Evolutionary conservation across 2,329 filamentous ascomycete species (phyloP).

Genomic region (Blastomyces percursus): DNA sequence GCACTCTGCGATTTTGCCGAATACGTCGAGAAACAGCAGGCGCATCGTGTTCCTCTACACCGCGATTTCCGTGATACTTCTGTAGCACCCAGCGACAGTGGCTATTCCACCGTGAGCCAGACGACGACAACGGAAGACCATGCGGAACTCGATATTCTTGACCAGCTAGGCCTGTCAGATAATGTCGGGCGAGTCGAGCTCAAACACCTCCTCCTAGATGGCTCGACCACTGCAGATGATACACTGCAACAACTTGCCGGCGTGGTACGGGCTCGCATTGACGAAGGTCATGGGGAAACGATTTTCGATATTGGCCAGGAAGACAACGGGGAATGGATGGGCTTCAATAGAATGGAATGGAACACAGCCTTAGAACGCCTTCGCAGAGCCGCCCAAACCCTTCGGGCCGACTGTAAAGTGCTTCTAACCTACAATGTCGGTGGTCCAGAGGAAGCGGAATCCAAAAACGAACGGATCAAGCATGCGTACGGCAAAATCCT

Average conservation of each 20-base stretch:
- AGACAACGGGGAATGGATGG: conserved; percentile 77
- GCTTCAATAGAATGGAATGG: conserved; percentile 64
- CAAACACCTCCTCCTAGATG: conserved; percentile 61
- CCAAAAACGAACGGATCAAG: conserved; percentile 54
- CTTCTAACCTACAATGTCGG: conserved; percentile 87
- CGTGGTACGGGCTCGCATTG: conserved; percentile 56
- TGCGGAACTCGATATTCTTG: conserved; percentile 82
- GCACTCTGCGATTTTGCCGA: conserved; percentile 94
- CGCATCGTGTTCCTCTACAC: conserved; percentile 35
- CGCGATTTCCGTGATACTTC: conserved; percentile 19
- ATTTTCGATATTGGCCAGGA: conserved; percentile 89
- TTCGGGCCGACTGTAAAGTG: conserved; percentile 65
- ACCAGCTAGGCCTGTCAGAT: conserved; percentile 64
- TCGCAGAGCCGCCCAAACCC: conserved; percentile 50
- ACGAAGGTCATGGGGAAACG: conserved; percentile 77
- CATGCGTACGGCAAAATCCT: conserved; percentile 78
- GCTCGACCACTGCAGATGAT: conserved; percentile 45
- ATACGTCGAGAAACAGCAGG: conserved; percentile 91
- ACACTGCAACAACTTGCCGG: conserved; percentile 53
- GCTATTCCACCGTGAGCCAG: conserved; percentile 28
- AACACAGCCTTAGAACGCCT: conserved; percentile 57
- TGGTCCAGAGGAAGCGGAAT: conserved; percentile 59
- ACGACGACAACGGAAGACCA: conserved; percentile 50
- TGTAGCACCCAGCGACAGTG: conserved; percentile 31
- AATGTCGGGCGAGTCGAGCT: conserved; percentile 49